Conservation (phyloP, 495 filamentous ascomycete species). For the Saxophila tyrrhenica region DNA sequence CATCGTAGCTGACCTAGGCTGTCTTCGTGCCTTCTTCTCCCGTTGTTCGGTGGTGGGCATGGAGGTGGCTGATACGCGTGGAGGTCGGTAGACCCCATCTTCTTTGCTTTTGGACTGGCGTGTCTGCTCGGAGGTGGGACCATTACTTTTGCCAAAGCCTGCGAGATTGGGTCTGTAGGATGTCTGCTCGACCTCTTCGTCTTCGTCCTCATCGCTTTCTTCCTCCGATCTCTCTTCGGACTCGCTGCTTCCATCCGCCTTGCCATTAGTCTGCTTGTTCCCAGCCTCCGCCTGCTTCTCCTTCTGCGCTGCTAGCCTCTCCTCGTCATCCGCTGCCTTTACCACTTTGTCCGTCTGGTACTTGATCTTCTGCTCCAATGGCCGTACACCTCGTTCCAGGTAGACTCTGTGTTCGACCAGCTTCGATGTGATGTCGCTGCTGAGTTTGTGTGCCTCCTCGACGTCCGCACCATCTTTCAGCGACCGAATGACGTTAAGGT, state of each 20-base stretch:
- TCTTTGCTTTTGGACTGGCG: slow-evolving; percentile 67
- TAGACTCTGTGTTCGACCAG: slow-evolving; percentile 77
- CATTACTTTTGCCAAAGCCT: slow-evolving; percentile 2
- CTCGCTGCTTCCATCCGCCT: slow-evolving; percentile 35
- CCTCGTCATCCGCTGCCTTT: slow-evolving; percentile 69
- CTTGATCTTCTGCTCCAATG: slow-evolving; percentile 80
- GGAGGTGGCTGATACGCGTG: slow-evolving; percentile 56
- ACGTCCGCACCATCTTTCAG: slow-evolving; percentile 24
- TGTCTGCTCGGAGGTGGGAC: slow-evolving; percentile 52
- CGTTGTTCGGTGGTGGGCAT: slow-evolving; percentile 55
- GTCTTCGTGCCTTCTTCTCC: slow-evolving; percentile 35
- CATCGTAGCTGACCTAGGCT: slow-evolving; percentile 67
- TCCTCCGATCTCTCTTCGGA: slow-evolving; percentile 54
- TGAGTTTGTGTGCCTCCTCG: slow-evolving; percentile 22
- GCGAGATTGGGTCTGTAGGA: slow-evolving; percentile 28
- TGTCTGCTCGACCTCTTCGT: slow-evolving; percentile 25
- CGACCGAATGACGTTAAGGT: slow-evolving; percentile 65
- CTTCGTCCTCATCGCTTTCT: slow-evolving; percentile 55
- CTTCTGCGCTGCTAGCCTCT: slow-evolving; percentile 20
- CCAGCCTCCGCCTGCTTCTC: background rate
- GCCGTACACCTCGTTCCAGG: slow-evolving; percentile 79
- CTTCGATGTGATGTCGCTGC: slow-evolving; percentile 59
- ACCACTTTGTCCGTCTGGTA: slow-evolving; percentile 85
- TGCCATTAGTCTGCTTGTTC: slow-evolving; percentile 18
- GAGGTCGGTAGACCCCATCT: slow-evolving; percentile 45